Evolutionary conservation across 352 stramenopile genomes (phyloP), one percentile per base, ranked within the genome.

Genomic region (Aphanomyces invadans): DNA sequence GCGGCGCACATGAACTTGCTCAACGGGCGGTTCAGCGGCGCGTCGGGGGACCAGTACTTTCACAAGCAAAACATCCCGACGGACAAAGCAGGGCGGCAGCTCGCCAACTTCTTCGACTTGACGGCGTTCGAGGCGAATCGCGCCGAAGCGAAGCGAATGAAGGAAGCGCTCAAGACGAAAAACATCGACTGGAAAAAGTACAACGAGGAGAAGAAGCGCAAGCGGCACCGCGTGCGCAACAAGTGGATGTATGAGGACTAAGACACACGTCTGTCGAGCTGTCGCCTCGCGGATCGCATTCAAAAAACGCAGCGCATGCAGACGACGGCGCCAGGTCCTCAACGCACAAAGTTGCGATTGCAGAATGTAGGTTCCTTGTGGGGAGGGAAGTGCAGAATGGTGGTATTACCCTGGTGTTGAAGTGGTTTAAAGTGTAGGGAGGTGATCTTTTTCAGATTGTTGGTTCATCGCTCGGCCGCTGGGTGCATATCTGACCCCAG

Each of bases 161-260:
- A 91, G 60, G 80, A 92, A 63, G 74, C 87, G 56, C 79, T 94
- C 51, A 91, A 92, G 73, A 87, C 80, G 61, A 88, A 86, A 46
- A 81, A 91, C 65, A 85, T 92, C 61, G 79, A 95, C 72, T 95
- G 87, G 87, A 91, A 89, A 57, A 94, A 92, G 73, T 74, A 92
- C 48, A 71, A 79, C 12, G 79, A 78, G 0, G 82, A 91, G 67
- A 95, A 95, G 72, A 95, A 95, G 67, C 78, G 82, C 21, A 89
- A 90, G 68, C 91, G 92, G 57, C 75, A 82, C 28, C 91, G 92
- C 72, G 77, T 87, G 61, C 84, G 79, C 70, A 92, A 91, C 70
- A 81, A 92, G 62, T 94, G 86, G 86, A 77, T 94, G 53, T 94
- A 79, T 68, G 78, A 79, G 42, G 86, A 92, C 72, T 93, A 75